Evolutionary conservation across 75 land plant genomes (phyloP).

Genomic region (Cunninghamia lanceolata): DNA sequence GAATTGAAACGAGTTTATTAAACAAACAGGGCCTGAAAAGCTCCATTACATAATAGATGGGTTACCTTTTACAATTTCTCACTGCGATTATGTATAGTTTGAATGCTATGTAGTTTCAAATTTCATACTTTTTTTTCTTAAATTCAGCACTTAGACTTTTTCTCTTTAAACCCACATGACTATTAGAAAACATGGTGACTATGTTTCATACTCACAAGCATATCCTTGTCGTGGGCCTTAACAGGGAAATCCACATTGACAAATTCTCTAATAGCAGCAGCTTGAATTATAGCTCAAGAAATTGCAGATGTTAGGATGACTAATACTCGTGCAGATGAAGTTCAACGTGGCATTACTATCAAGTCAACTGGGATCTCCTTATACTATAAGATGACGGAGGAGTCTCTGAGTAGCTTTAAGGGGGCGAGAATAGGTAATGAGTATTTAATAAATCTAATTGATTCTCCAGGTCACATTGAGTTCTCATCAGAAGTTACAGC

Average conservation of each 20-base stretch:
- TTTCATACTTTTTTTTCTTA: no score
- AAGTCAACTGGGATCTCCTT: slow-evolving; percentile 70
- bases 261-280: slow-evolving; percentile 75
- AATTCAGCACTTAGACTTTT: background rate
- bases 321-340: slow-evolving; percentile 57
- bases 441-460: slow-evolving; percentile 66
- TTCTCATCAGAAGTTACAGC: slow-evolving; percentile 95
- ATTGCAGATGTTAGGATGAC: slow-evolving; percentile 62
- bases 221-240: background rate
- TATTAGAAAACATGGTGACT: background rate
- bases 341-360: slow-evolving; percentile 81
- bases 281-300: slow-evolving; percentile 76
- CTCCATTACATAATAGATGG: background rate
- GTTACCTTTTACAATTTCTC: background rate
- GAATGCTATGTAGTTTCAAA: background rate
- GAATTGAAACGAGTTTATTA: background rate
- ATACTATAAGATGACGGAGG: slow-evolving; percentile 56
- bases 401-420: slow-evolving; percentile 44
- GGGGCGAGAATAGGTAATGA: slow-evolving; percentile 54
- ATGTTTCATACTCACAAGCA: background rate
- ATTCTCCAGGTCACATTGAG: slow-evolving; percentile 78
- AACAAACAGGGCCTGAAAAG: background rate
- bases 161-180: background rate
- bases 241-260: slow-evolving; percentile 59
- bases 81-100: background rate